phyloP scores from a whole-genome alignment of 2,329 filamentous ascomycete species.

The Zymoseptoria tritici region DNA sequence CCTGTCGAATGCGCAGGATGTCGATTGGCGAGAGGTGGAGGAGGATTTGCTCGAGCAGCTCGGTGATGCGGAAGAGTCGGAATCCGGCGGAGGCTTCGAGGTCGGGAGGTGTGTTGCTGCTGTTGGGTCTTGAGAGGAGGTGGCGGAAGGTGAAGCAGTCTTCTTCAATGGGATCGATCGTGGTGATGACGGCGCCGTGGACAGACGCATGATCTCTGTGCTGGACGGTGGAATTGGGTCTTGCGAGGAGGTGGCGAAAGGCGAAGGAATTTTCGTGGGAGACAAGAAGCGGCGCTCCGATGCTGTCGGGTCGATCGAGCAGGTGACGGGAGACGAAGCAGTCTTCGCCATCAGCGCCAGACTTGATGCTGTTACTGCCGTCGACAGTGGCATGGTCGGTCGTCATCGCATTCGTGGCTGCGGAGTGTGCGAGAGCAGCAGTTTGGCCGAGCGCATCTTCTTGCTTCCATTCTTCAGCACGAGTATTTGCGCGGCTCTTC shows the following conservation, averaged over 20 bases:
- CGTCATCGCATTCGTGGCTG: too few relatives aligned
- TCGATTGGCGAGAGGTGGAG: background rate
- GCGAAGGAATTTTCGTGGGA: too few relatives aligned
- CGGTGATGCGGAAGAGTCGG: background rate
- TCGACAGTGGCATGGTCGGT: too few relatives aligned
- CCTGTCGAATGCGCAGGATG: background rate
- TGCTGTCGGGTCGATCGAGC: background rate
- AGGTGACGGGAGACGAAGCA: background rate
- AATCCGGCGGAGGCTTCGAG: background rate
- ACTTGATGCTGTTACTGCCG: too few relatives aligned
- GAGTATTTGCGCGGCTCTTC: too few relatives aligned
- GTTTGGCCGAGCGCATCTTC: too few relatives aligned
- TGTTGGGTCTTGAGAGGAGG: too few relatives aligned
- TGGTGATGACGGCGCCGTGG: background rate
- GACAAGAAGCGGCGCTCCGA: too few relatives aligned
- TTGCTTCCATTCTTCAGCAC: too few relatives aligned
- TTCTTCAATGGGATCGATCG: too few relatives aligned
- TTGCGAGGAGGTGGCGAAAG: background rate
- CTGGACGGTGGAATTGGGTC: background rate
- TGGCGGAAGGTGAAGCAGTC: too few relatives aligned
- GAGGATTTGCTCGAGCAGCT: background rate
- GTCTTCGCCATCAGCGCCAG: background rate
- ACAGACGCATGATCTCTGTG: background rate
- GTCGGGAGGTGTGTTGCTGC: background rate
- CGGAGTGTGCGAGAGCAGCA: too few relatives aligned